Evolutionary conservation across 2,329 filamentous ascomycete species (phyloP), one percentile per base, ranked within the genome.

Genomic region (Grosmannia serpens): DNA sequence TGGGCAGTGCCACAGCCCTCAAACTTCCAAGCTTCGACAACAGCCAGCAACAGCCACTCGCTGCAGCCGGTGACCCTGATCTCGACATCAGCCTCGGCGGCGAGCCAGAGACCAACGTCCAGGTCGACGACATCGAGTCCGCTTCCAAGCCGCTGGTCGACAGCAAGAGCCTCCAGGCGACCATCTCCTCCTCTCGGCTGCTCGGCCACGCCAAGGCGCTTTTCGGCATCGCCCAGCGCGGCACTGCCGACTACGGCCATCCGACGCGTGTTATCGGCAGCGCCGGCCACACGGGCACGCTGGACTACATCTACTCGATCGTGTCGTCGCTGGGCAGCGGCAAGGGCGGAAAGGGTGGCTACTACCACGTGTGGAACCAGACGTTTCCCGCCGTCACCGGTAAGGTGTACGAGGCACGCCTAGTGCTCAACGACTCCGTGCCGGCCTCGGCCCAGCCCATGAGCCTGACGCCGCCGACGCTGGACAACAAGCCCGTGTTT

Each of bases 191-290:
- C 47, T 71, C 80, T 22, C 81, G 78, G 27, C 78, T 89, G 8
- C 70, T 85, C 49, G 69, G 74, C 6, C 80, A 84, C 24, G 82
- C 86, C 5, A 74, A 84, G 64, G 69, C 81, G 47, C 77, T 89
- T 10, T 88, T 80, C 64, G 72, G 79, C 56, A 79, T 88, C 58
- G 85, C 86, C 0, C 74, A 84, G 68, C 73, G 77, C 56, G 77
- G 78, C 13, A 72, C 79, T 61, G 73, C 77, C 1, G 82, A 87
- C 62, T 87, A 83, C 66, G 80, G 80, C 61, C 85, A 85, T 64
- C 86, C 86, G 1, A 89, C 86, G 1, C 78, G 86, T 57, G 85
- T 88, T 26, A 88, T 89, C 63, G 85, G 86, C 33, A 86, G 83
- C 62, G 58, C 62, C 80, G 85, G 85, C 29, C 86, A 88, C 64